Evolutionary conservation across 2,329 filamentous ascomycete genomes (phyloP).

Genomic region (Aspergillus sergii): DNA sequence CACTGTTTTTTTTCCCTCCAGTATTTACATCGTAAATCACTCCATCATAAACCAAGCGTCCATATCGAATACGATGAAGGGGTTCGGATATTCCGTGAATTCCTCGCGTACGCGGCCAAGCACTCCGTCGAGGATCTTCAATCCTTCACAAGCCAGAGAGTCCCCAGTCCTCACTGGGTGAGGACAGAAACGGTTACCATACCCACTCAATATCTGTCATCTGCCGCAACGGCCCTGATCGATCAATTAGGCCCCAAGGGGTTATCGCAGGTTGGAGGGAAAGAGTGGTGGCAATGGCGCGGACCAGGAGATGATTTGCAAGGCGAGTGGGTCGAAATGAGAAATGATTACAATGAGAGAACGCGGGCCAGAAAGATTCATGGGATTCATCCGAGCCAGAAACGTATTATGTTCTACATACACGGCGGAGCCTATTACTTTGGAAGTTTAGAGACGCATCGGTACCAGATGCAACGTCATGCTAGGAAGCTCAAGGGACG

Average conservation of each 20-base stretch:
- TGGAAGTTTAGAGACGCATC: constrained; percentile 91
- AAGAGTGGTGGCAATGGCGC: constrained; percentile 89
- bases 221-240: constrained; percentile 68
- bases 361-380: constrained; percentile 55
- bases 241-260: constrained; percentile 78
- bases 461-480: constrained; percentile 97
- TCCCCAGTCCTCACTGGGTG: constrained; percentile 87
- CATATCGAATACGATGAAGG: constrained; percentile 95
- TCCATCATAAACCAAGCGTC: constrained; percentile 78
- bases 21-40: constrained; percentile 79
- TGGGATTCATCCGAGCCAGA: constrained; percentile 53
- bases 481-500: constrained; percentile 90
- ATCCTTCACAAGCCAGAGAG: constrained; percentile 87
- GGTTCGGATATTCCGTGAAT: constrained; percentile 80
- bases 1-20: constrained; percentile 37
- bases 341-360: constrained; percentile 73
- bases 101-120: constrained; percentile 80
- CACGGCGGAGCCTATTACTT: constrained; percentile 97
- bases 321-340: constrained; percentile 98
- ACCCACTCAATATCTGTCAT: constrained; percentile 62
- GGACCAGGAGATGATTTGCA: constrained; percentile 65
- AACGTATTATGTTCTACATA: constrained; percentile 87
- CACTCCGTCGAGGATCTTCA: constrained; percentile 94
- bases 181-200: constrained; percentile 72
- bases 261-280: constrained; percentile 74